Evolutionary conservation across 192 early-diverging fungal genomes (phyloP).

Genomic region (Phycomyces nitens): DNA sequence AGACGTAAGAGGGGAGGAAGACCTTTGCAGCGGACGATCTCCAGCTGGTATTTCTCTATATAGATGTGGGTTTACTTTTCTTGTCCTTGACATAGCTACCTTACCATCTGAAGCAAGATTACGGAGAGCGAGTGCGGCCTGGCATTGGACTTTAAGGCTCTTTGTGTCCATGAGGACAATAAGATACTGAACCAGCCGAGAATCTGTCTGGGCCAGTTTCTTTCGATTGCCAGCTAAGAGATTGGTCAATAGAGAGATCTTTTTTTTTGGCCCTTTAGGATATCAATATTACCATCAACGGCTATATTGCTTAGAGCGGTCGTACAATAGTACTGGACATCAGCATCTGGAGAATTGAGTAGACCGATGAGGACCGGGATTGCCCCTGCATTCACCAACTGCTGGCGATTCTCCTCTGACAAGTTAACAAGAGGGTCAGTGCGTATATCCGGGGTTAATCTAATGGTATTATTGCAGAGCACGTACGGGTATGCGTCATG

Average conservation of each 20-base stretch:
- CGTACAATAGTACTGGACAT: slow-evolving; percentile 88
- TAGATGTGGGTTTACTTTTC: slow-evolving; percentile 7
- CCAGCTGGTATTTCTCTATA: slow-evolving; percentile 78
- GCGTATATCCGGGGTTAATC: too few relatives aligned
- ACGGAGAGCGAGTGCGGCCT: slow-evolving; percentile 82
- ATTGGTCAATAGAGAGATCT: neutral
- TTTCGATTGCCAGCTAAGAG: slow-evolving; percentile 48
- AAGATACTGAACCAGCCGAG: slow-evolving; percentile 67
- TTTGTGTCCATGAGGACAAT: slow-evolving; percentile 76
- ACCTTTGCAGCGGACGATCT: slow-evolving; percentile 75
- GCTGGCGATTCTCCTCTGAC: slow-evolving; percentile 69
- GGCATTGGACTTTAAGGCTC: slow-evolving; percentile 80
- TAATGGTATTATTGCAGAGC: too few relatives aligned
- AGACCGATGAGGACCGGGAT: slow-evolving; percentile 77
- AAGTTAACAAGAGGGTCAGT: neutral
- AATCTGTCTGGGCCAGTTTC: slow-evolving; percentile 68
- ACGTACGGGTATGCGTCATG: slow-evolving; percentile 78
- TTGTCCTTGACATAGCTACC: neutral
- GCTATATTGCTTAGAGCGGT: slow-evolving; percentile 90
- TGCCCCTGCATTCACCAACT: slow-evolving; percentile 80
- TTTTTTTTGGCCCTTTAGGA: neutral
- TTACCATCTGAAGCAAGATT: slow-evolving; percentile 80
- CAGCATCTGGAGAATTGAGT: slow-evolving; percentile 72
- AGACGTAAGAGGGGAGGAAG: slow-evolving; percentile 70
- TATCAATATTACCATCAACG: slow-evolving; percentile 57